Evolutionary conservation across 208 protist species (phyloP).

Genomic region (Perkinsela sp.): DNA sequence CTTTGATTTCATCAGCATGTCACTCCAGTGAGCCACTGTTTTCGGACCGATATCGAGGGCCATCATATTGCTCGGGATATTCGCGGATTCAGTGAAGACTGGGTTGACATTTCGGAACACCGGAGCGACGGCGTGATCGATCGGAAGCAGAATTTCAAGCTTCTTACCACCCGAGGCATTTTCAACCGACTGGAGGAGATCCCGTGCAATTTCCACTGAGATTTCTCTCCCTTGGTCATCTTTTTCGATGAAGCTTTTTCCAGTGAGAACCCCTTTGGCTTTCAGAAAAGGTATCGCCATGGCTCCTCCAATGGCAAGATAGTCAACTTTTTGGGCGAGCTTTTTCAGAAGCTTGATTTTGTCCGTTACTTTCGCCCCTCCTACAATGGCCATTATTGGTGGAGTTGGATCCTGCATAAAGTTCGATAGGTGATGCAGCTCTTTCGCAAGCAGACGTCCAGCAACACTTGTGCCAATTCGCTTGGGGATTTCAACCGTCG

Average conservation of each 20-base stretch:
- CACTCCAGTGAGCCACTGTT: slow-evolving; percentile 38
- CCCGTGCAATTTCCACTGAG: slow-evolving; percentile 5
- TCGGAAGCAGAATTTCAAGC: slow-evolving; percentile 83
- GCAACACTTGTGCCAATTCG: slow-evolving; percentile 50
- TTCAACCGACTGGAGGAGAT: slow-evolving; percentile 51
- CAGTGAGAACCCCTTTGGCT: slow-evolving; percentile 55
- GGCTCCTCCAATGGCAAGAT: slow-evolving; percentile 92
- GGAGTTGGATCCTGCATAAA: slow-evolving; percentile 42
- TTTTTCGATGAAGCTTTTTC: slow-evolving; percentile 76
- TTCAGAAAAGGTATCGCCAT: slow-evolving; percentile 94
- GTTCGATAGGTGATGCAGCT: slow-evolving; percentile 89
- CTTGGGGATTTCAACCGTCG: slow-evolving; percentile 54
- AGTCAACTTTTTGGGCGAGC: slow-evolving; percentile 84
- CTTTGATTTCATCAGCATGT: slow-evolving; percentile 41
- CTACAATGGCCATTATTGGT: slow-evolving; percentile 82
- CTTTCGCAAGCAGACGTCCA: slow-evolving; percentile 93
- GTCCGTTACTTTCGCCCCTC: slow-evolving; percentile 88
- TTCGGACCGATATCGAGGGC: slow-evolving; percentile 84
- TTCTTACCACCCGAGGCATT: slow-evolving; percentile 71
- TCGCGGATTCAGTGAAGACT: slow-evolving; percentile 20
- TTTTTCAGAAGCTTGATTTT: slow-evolving; percentile 97
- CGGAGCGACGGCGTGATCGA: slow-evolving; percentile 82
- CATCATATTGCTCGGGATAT: slow-evolving; percentile 56
- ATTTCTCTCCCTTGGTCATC: background rate
- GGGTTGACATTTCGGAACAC: slow-evolving; percentile 57